A percentile compares a stretch with the other conserved stretches of the same genome.
Conservation (phyloP, 768 basidiomycete species). For the Hericium erinaceus region DNA sequence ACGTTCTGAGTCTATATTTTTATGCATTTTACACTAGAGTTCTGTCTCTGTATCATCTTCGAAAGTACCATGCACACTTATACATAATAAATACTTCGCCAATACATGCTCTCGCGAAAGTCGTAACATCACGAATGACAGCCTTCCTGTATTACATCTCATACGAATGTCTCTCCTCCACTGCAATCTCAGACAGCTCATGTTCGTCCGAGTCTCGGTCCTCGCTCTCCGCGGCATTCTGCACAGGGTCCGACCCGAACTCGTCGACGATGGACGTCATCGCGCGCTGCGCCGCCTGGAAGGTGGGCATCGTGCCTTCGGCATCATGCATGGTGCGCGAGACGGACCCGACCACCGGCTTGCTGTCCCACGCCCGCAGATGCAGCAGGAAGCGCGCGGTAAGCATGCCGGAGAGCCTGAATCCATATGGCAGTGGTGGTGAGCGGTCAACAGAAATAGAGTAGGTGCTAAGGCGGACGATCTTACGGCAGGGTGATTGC, state of each 20-base stretch:
- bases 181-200: too few relatives aligned
- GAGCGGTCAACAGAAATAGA: not conserved
- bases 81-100: too few relatives aligned
- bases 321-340: not conserved
- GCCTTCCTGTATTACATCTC: too few relatives aligned
- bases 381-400: conserved; percentile 13
- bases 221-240: not conserved
- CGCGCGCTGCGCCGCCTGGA: not conserved
- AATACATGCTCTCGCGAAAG: too few relatives aligned
- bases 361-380: conserved; percentile 1
- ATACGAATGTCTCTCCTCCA: too few relatives aligned
- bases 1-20: too few relatives aligned
- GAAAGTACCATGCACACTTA: too few relatives aligned
- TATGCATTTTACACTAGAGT: too few relatives aligned
- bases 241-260: not conserved
- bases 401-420: conserved; percentile 10
- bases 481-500: conserved; percentile 11
- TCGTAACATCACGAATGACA: too few relatives aligned
- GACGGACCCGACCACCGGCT: not conserved
- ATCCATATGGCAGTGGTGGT: not conserved
- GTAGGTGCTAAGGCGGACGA: not conserved
- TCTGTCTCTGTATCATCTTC: too few relatives aligned
- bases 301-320: not conserved
- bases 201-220: too few relatives aligned
- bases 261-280: not conserved